Evolutionary conservation across 2,329 filamentous ascomycete genomes (phyloP).

Genomic region (Venturia nashicola): DNA sequence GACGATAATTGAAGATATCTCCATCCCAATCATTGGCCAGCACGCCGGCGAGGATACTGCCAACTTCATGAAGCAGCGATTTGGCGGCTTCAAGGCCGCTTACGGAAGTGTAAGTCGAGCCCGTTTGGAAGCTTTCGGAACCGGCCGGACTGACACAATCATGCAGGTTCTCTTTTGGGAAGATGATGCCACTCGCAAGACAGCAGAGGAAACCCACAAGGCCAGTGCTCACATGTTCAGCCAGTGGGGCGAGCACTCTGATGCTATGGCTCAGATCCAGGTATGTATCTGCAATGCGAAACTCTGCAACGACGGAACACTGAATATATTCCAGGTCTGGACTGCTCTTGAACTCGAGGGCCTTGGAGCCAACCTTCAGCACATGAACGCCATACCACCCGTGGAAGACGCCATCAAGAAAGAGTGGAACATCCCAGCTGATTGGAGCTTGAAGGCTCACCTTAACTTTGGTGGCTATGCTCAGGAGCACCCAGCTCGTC

Average conservation of each 20-base stretch:
- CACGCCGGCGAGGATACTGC: conserved; percentile 5
- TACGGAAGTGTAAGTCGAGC: conserved; percentile 10
- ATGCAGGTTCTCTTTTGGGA: conserved; percentile 11
- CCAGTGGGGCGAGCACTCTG: conserved; percentile 10
- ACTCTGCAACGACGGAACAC: background rate
- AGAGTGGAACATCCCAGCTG: conserved; percentile 1
- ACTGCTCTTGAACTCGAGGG: conserved; percentile 19
- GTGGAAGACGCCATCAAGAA: conserved; percentile 10
- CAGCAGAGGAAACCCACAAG: conserved; percentile 9
- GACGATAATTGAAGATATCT: conserved; percentile 7
- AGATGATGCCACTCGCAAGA: conserved; percentile 3
- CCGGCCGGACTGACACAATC: background rate
- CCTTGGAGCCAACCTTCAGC: conserved; percentile 19
- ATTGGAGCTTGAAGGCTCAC: conserved; percentile 6
- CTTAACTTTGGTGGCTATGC: conserved; percentile 2
- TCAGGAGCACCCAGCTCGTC: conserved; percentile 1
- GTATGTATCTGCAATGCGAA: background rate
- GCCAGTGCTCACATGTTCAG: conserved; percentile 11
- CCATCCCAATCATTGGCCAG: conserved; percentile 1
- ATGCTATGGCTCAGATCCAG: conserved; percentile 15
- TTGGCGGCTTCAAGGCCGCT: conserved; percentile 9
- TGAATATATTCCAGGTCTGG: conserved; percentile 13
- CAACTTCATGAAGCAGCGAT: conserved; percentile 7
- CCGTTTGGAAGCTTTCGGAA: background rate
- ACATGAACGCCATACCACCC: conserved; percentile 15